phyloP scores from a whole-genome alignment of 768 basidiomycete species.

The Amanita rubescens region DNA sequence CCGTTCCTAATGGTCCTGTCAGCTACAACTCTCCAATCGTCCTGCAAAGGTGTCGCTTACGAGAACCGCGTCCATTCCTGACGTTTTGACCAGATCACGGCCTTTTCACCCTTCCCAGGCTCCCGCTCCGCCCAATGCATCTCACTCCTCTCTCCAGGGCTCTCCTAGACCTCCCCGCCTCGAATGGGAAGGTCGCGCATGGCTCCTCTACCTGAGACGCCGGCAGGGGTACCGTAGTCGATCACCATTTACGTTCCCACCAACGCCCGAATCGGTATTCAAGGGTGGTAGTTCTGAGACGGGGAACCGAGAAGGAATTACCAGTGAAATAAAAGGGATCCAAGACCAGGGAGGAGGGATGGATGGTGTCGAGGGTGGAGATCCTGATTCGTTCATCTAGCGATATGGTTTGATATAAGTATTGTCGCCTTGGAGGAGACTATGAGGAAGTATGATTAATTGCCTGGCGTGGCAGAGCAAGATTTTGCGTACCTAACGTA shows the following conservation, averaged over 20 bases:
- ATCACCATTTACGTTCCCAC: conserved; percentile 1
- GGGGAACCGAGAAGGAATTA: neutral
- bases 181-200: conserved; percentile 3
- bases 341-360: neutral
- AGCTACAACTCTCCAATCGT: neutral
- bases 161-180: neutral
- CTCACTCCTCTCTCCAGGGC: neutral
- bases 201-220: neutral
- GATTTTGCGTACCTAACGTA: too few species aligned
- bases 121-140: neutral
- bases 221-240: neutral
- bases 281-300: neutral
- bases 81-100: neutral
- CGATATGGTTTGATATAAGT: conserved; percentile 17
- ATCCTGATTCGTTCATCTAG: conserved; percentile 22
- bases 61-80: neutral
- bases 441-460: conserved; percentile 22
- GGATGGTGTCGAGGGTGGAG: neutral
- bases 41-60: neutral
- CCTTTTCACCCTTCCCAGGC: neutral
- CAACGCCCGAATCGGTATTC: conserved; percentile 4
- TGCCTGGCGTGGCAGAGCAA: too few species aligned
- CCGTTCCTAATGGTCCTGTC: neutral
- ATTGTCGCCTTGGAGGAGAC: conserved; percentile 21
- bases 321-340: neutral